Conservation (phyloP, 2,329 filamentous ascomycete species). For the Bertia moriformis region DNA sequence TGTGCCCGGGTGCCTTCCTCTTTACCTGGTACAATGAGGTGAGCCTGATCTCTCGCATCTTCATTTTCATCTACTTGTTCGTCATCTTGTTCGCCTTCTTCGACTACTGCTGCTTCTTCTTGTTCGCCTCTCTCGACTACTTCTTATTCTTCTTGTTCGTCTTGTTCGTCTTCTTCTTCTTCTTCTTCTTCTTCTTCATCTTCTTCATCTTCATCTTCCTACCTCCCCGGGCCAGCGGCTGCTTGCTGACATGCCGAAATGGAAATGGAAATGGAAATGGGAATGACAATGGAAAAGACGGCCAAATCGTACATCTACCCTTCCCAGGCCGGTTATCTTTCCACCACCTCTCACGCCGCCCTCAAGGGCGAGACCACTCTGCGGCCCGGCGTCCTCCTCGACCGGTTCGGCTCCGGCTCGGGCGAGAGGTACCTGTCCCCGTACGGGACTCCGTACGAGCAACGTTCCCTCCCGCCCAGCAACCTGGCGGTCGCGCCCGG, state of each 20-base stretch:
- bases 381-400: slow-evolving; percentile 22
- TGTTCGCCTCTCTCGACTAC: no score
- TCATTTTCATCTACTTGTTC: no score
- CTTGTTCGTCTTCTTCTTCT: background rate
- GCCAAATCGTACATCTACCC: slow-evolving; percentile 19
- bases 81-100: no score
- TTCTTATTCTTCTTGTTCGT: background rate
- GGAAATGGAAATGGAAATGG: no score
- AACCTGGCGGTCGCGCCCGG: slow-evolving; percentile 22
- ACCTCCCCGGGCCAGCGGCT: no score
- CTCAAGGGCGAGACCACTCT: slow-evolving; percentile 26
- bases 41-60: slow-evolving; percentile 9
- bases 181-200: no score
- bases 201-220: no score
- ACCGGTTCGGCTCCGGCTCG: slow-evolving; percentile 29
- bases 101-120: no score
- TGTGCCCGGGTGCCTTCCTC: slow-evolving; percentile 24
- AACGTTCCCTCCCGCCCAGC: slow-evolving; percentile 28
- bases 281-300: no score
- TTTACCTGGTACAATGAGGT: slow-evolving; percentile 13
- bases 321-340: slow-evolving; percentile 22
- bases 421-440: slow-evolving; percentile 26
- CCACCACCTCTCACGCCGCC: slow-evolving; percentile 15
- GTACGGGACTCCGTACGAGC: slow-evolving; percentile 27
- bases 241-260: no score